phyloP scores from a whole-genome alignment of 1,284 basidiomycete genomes.

The Sporisorium sorghi region DNA sequence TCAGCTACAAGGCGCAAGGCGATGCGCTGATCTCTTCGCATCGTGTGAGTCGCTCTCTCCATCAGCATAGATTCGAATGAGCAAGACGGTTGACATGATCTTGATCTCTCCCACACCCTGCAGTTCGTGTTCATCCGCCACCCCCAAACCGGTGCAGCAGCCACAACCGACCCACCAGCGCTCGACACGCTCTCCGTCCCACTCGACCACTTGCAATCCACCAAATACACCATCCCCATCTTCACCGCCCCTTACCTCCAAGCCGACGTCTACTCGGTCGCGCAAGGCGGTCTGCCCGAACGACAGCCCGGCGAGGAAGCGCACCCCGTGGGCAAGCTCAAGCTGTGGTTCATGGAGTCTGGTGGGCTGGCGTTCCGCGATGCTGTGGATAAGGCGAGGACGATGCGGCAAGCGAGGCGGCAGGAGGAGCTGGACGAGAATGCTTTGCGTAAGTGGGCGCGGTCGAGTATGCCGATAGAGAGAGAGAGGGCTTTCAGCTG shows the following conservation, averaged over 20 bases:
- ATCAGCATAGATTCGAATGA: not conserved
- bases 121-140: constrained; percentile 57
- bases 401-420: constrained; percentile 19
- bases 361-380: constrained; percentile 56
- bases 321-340: constrained; percentile 51
- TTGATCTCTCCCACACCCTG: not conserved
- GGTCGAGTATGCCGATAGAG: too few relatives aligned
- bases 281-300: constrained; percentile 56
- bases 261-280: constrained; percentile 52
- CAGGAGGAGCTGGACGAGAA: constrained; percentile 42
- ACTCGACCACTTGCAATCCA: constrained; percentile 46
- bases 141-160: constrained; percentile 21
- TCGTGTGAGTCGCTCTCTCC: constrained; percentile 30
- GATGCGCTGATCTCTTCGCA: constrained; percentile 51
- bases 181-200: constrained; percentile 54
- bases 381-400: constrained; percentile 44
- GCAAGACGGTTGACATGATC: not conserved
- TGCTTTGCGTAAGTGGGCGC: constrained; percentile 31
- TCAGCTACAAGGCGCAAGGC: constrained; percentile 53
- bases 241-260: constrained; percentile 58
- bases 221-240: constrained; percentile 58
- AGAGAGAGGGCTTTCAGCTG: not conserved
- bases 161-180: not conserved
- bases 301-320: constrained; percentile 29
- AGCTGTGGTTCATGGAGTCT: constrained; percentile 57